A percentile compares a stretch with the other conserved stretches of the same genome.
These are phyloP conservation scores for Cairneyella variabilis DNA, from an alignment of 495 filamentous ascomycete species.

Conservation along the genomic window DNA sequence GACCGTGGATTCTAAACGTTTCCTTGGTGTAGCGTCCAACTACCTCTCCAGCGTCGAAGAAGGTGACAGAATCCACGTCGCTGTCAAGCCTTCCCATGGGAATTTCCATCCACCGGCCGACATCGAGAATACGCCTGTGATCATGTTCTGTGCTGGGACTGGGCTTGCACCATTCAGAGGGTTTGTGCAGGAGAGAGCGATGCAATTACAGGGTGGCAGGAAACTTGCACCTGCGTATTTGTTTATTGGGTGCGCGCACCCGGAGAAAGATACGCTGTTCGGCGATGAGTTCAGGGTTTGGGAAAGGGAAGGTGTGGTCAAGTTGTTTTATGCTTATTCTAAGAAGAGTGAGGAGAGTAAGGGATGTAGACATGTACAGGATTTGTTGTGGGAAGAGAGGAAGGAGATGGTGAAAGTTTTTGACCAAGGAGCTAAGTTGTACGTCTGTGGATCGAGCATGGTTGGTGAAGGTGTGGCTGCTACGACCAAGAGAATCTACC, in stretches of 20 bases:
- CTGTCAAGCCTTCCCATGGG: conserved; percentile 51
- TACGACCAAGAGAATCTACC: conserved; percentile 46
- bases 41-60: conserved; percentile 50
- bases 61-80: conserved; percentile 60
- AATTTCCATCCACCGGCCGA: conserved; percentile 65
- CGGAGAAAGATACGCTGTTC: conserved; percentile 58
- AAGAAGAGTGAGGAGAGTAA: conserved; percentile 30
- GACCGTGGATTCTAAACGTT: conserved; percentile 39
- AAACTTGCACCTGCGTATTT: conserved; percentile 55
- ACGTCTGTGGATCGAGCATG: conserved; percentile 61
- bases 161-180: conserved; percentile 58
- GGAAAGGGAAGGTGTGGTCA: conserved; percentile 54
- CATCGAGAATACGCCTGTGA: conserved; percentile 57
- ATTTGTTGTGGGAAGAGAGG: conserved; percentile 50
- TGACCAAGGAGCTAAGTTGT: conserved; percentile 56
- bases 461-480: conserved; percentile 58
- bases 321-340: conserved; percentile 54
- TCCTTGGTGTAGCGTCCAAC: conserved; percentile 50
- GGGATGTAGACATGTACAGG: conserved; percentile 58
- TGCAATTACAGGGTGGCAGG: conserved; percentile 47
- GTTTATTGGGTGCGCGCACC: conserved; percentile 59
- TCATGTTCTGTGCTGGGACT: conserved; percentile 57
- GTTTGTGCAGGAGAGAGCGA: conserved; percentile 62
- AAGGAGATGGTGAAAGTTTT: conserved; percentile 51
- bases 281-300: conserved; percentile 54